phyloP scores from a whole-genome alignment of 345 rosid genomes.

The Eucalyptus globulus region DNA sequence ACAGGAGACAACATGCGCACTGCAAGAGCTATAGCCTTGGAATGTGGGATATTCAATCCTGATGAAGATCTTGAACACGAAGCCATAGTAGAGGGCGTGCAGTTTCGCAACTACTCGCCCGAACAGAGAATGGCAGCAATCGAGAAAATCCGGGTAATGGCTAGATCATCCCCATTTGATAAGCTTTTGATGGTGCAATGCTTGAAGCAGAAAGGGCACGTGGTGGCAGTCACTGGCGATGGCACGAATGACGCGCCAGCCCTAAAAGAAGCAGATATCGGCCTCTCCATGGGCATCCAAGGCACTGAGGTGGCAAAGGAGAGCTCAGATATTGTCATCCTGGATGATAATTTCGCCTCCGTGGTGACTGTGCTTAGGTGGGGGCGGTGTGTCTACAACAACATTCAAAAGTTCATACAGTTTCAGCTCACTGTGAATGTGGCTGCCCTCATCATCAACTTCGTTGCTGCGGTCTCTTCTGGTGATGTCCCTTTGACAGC shows the following conservation, averaged over 20 bases:
- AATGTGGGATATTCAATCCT: constrained; percentile 51
- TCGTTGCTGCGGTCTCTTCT: constrained; percentile 72
- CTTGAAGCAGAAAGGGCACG: constrained; percentile 55
- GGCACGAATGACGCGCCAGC: constrained; percentile 83
- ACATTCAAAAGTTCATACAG: constrained; percentile 74
- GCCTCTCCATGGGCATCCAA: constrained; percentile 72
- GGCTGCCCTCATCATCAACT: constrained; percentile 61
- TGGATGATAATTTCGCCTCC: constrained; percentile 66
- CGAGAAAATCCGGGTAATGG: constrained; percentile 67
- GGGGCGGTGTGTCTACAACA: constrained; percentile 76
- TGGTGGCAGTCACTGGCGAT: constrained; percentile 73
- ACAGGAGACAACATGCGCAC: constrained; percentile 72
- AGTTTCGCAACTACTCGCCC: constrained; percentile 31
- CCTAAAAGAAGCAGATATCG: constrained; percentile 62
- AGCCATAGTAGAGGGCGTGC: constrained; percentile 55
- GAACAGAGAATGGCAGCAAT: constrained; percentile 30
- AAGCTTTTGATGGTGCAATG: constrained; percentile 76
- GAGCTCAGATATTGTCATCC: constrained; percentile 71
- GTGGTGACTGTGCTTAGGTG: constrained; percentile 60
- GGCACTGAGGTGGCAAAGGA: constrained; percentile 83
- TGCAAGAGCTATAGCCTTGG: constrained; percentile 70
- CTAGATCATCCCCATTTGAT: constrained; percentile 74
- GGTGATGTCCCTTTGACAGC: constrained; percentile 72
- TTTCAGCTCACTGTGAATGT: constrained; percentile 77
- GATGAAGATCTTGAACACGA: constrained; percentile 10